Conservation (phyloP, 257 asterid species). For the Nicotiana tabacum region DNA sequence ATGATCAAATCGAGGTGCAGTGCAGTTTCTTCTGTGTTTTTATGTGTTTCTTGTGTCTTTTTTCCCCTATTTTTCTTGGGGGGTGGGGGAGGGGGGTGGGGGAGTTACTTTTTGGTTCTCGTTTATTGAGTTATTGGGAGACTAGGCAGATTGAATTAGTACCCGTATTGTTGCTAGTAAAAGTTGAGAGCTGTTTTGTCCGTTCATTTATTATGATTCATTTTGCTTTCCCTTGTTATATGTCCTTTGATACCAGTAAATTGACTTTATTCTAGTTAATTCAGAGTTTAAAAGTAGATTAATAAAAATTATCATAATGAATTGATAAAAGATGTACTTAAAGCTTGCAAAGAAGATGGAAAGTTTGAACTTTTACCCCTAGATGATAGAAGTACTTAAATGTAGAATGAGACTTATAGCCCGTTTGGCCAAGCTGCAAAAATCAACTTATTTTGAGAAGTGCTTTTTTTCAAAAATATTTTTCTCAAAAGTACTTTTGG, state of each 20-base stretch:
- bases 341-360: too few species aligned
- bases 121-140: neutral
- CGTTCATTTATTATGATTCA: constrained; percentile 17
- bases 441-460: too few species aligned
- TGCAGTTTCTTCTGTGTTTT: constrained; percentile 17
- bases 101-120: constrained; percentile 16
- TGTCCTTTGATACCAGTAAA: neutral
- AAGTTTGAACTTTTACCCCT: too few species aligned
- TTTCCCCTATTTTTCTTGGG: neutral
- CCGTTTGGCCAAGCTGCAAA: too few species aligned
- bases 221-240: neutral
- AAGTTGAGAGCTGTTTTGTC: constrained; percentile 24
- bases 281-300: neutral
- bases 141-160: neutral
- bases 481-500: too few species aligned
- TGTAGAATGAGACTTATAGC: too few species aligned
- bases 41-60: neutral
- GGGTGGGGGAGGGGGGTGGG: neutral
- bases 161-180: neutral
- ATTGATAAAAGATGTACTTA: neutral
- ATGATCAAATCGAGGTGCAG: constrained; percentile 39
- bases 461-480: too few species aligned
- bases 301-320: neutral
- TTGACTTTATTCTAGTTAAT: neutral
- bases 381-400: too few species aligned